phyloP scores from a whole-genome alignment of 2,329 filamentous ascomycete genomes.

The Dothideomycetes sp. region DNA sequence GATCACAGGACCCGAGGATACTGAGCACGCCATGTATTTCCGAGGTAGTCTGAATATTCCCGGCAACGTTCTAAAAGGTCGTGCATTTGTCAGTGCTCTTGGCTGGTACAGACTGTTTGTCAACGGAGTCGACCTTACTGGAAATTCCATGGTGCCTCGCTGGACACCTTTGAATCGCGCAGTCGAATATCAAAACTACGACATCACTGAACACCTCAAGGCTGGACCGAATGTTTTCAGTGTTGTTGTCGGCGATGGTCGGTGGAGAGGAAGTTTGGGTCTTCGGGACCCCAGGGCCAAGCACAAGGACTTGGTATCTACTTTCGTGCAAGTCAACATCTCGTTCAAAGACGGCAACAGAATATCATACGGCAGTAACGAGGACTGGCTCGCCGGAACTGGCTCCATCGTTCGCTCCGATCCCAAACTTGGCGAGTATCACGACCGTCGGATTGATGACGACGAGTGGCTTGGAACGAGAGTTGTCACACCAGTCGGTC shows the following conservation, averaged over 20 bases:
- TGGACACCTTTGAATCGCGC: slow-evolving; percentile 6
- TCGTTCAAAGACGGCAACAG: slow-evolving; percentile 9
- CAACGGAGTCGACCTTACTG: slow-evolving; percentile 5
- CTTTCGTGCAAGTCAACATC: slow-evolving; percentile 6
- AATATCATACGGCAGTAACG: slow-evolving; percentile 2
- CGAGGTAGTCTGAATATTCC: slow-evolving; percentile 1
- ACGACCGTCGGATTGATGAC: slow-evolving; percentile 1
- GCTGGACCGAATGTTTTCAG: slow-evolving; percentile 3
- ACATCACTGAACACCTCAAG: slow-evolving; percentile 2
- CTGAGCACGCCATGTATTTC: slow-evolving; percentile 10
- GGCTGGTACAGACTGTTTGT: slow-evolving; percentile 9
- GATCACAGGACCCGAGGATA: slow-evolving; percentile 11
- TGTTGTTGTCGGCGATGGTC: slow-evolving; percentile 9
- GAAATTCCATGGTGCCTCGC: slow-evolving; percentile 6
- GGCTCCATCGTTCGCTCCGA: slow-evolving; percentile 4
- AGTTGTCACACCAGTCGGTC: neutral
- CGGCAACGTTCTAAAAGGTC: neutral
- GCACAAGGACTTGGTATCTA: slow-evolving; percentile 4
- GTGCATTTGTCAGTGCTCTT: slow-evolving; percentile 6
- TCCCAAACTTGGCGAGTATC: slow-evolving; percentile 6
- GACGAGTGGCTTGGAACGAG: slow-evolving; percentile 4
- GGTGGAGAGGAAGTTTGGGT: slow-evolving; percentile 8
- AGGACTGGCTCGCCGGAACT: slow-evolving; percentile 7
- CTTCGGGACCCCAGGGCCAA: slow-evolving; percentile 4
- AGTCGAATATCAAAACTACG: slow-evolving; percentile 10